These are phyloP conservation scores for Trichoderma breve DNA, from an alignment of 2,329 filamentous ascomycete species.

Conservation along the genomic window DNA sequence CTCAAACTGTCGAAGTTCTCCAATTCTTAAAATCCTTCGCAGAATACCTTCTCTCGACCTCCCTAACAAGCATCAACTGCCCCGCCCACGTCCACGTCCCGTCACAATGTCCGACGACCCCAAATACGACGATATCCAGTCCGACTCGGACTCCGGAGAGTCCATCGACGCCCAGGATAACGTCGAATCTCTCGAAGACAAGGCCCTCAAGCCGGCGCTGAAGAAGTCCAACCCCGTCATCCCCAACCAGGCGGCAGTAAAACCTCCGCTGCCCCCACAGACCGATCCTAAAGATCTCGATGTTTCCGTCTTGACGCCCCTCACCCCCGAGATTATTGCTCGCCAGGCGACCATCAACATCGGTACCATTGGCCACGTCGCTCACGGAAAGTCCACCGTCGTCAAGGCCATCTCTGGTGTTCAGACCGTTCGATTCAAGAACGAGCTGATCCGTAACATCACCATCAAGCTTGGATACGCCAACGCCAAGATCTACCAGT, in stretches of 20 bases:
- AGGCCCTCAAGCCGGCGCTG: conserved; percentile 78
- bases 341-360: conserved; percentile 99
- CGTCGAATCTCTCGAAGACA: conserved; percentile 58
- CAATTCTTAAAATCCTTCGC: background rate
- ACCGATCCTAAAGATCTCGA: conserved; percentile 90
- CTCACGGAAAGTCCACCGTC: conserved; percentile 97
- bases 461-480: conserved; percentile 99
- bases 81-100: conserved; percentile 24
- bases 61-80: background rate
- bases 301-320: conserved; percentile 72
- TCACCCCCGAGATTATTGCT: conserved; percentile 95
- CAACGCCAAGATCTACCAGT: conserved; percentile 99
- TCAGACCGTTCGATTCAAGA: conserved; percentile 99
- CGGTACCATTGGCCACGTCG: conserved; percentile 96
- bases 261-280: conserved; percentile 70
- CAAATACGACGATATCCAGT: conserved; percentile 72
- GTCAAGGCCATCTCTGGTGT: conserved; percentile 99
- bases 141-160: conserved; percentile 66
- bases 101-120: conserved; percentile 46
- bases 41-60: background rate
- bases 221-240: conserved; percentile 66
- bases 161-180: conserved; percentile 60
- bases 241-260: conserved; percentile 54
- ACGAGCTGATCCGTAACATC: conserved; percentile 98
- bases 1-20: background rate